Evolutionary conservation across 768 basidiomycete genomes (phyloP).

Genomic region (Gloeostereum incarnatum): DNA sequence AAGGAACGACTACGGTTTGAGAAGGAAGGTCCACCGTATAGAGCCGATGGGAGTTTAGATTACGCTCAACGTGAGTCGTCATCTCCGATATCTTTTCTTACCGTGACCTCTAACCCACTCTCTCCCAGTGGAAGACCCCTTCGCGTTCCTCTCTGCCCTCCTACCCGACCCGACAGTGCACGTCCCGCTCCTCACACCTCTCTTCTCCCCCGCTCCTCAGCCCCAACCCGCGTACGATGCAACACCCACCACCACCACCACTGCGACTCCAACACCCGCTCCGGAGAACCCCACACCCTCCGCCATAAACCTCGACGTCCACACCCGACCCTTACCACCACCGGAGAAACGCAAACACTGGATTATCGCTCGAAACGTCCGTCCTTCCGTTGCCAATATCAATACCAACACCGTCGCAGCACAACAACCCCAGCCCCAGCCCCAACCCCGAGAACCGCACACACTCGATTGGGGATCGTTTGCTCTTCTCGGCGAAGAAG

Average conservation of each 20-base stretch:
- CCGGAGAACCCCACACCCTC: too few relatives aligned
- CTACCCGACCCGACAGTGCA: conserved; percentile 48
- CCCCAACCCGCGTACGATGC: conserved; percentile 6
- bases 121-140: conserved; percentile 68
- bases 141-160: conserved; percentile 53
- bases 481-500: conserved; percentile 38
- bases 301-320: conserved; percentile 14
- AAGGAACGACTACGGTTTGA: conserved; percentile 74
- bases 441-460: conserved; percentile 50
- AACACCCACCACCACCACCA: conserved; percentile 3
- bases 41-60: conserved; percentile 72
- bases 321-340: conserved; percentile 16
- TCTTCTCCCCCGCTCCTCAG: conserved; percentile 28
- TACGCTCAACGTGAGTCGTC: conserved; percentile 52
- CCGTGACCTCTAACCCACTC: conserved; percentile 7
- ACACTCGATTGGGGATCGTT: conserved; percentile 57
- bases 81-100: not conserved
- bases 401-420: conserved; percentile 20
- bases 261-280: conserved; percentile 11
- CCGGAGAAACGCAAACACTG: conserved; percentile 46
- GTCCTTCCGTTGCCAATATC: too few relatives aligned
- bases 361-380: conserved; percentile 44
- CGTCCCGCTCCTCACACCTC: conserved; percentile 47
- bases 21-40: conserved; percentile 61
- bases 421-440: conserved; percentile 52